Evolutionary conservation across 805 yeast species (phyloP), one percentile per base, ranked within the genome.

Genomic region (Saccharomyces cerevisiae): DNA sequence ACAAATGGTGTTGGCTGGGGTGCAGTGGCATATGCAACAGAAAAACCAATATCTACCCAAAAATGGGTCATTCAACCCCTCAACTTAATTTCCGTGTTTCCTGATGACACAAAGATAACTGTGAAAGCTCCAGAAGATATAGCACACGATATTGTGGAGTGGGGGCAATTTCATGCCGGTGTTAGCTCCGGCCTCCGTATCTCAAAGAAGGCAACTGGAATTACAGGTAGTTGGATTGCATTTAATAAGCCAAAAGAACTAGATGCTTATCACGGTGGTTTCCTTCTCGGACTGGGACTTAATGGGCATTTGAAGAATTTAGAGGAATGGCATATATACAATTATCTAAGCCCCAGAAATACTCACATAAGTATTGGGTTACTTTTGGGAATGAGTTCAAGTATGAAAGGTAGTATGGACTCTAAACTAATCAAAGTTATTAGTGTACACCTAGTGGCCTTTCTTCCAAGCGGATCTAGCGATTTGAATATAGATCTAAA

Each of bases 321-420:
- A 27, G 98, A 92, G 63, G 97, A 94, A 68, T 94, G 98, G 97
- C 97, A 91, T 66, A 87, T 92, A 30, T 94, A 89, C 68, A 91
- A 92, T 64, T 90, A 89, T 60, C 72, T 94, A 52, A 96, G 96
- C 0, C 96, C 96, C 0, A 91, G 94, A 59, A 89, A 88, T 62
- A 80, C 85, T 3, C 79, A 79, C 46, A 88, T 96, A 0, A 88
- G 96, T 67, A 84, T 90, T 36, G 98, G 97, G 0, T 74, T 94
- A 48, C 72, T 94, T 36, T 70, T 94, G 17, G 99, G 99, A 0
- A 85, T 92, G 89, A 83, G 97, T 21, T 97, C 97, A 0, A 88
- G 97, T 69, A 73, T 83, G 55, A 76, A 76, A 59, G 91, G 97
- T 1, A 75, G 91, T 0, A 87, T 87, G 89, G 91, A 94, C 72